Evolutionary conservation across 164 flowering plant genomes (phyloP).

Genomic region (Berberis thunbergii): DNA sequence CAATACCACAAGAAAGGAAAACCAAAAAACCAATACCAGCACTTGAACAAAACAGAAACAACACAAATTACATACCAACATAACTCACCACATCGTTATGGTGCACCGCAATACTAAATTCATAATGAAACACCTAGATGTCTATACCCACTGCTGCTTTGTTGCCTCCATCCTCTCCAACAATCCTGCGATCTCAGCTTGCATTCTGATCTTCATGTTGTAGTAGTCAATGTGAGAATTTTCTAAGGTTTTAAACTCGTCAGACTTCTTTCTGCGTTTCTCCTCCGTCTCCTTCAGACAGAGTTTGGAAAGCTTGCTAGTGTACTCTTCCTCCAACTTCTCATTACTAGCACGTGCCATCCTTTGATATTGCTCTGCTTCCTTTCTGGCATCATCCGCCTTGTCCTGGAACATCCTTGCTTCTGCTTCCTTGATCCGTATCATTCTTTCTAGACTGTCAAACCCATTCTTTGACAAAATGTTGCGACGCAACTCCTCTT

Average conservation of each 20-base stretch:
- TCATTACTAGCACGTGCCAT: conserved; percentile 44
- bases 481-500: conserved; percentile 36
- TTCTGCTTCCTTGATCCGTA: conserved; percentile 78
- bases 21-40: too few relatives aligned
- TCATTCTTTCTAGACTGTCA: conserved; percentile 75
- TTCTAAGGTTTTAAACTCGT: conserved; percentile 74
- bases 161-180: conserved; percentile 87
- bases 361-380: conserved; percentile 54
- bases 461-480: conserved; percentile 39
- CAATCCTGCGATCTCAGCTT: conserved; percentile 74
- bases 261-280: conserved; percentile 61
- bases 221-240: conserved; percentile 70
- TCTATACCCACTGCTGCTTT: conserved; percentile 68
- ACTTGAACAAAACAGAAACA: too few relatives aligned
- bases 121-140: too few relatives aligned
- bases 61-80: too few relatives aligned
- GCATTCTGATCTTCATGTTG: conserved; percentile 91
- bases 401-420: conserved; percentile 79
- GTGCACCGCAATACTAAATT: too few relatives aligned
- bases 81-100: too few relatives aligned
- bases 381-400: conserved; percentile 88
- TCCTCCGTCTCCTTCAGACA: conserved; percentile 84
- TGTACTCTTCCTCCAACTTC: conserved; percentile 74
- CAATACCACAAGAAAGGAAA: too few relatives aligned
- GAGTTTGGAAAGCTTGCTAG: conserved; percentile 56